Percentiles rank a stretch among this genome's conserved stretches.
Conservation (phyloP, 371 early-diverging fungal species). For the Smittium culicis region DNA sequence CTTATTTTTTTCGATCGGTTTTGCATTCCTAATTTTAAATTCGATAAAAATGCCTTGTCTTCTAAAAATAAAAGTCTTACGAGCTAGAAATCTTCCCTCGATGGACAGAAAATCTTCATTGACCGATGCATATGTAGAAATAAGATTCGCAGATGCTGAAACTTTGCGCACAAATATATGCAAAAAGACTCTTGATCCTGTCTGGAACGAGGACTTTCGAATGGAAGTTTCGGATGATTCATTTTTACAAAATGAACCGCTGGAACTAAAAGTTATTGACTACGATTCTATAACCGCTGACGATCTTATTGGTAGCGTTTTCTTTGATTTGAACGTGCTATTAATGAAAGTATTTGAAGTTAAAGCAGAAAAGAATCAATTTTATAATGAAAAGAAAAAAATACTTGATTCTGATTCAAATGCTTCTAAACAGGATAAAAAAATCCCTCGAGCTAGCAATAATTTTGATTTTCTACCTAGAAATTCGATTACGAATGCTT, state of each 20-base stretch:
- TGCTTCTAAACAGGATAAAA: conserved; percentile 4
- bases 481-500: background rate
- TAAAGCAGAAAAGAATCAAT: background rate
- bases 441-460: background rate
- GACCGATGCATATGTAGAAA: conserved; percentile 61
- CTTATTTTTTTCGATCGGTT: too few relatives aligned
- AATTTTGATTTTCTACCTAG: too few relatives aligned
- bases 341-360: conserved; percentile 16
- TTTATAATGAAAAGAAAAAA: conserved; percentile 9
- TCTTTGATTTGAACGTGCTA: conserved; percentile 55
- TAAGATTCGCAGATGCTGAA: conserved; percentile 51
- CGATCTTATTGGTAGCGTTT: conserved; percentile 55
- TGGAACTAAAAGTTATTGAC: conserved; percentile 57
- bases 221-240: conserved; percentile 55
- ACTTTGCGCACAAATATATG: conserved; percentile 41
- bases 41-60: conserved; percentile 46
- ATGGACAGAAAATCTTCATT: conserved; percentile 61
- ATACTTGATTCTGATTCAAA: too few relatives aligned
- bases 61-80: conserved; percentile 47
- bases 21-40: too few relatives aligned
- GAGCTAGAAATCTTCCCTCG: conserved; percentile 57
- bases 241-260: conserved; percentile 55
- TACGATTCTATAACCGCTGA: conserved; percentile 61
- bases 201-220: conserved; percentile 55
- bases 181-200: conserved; percentile 51